These are phyloP conservation scores for Poteriospumella lacustris DNA, from an alignment of 108 stramenopile genomes.

Conservation along the genomic window DNA sequence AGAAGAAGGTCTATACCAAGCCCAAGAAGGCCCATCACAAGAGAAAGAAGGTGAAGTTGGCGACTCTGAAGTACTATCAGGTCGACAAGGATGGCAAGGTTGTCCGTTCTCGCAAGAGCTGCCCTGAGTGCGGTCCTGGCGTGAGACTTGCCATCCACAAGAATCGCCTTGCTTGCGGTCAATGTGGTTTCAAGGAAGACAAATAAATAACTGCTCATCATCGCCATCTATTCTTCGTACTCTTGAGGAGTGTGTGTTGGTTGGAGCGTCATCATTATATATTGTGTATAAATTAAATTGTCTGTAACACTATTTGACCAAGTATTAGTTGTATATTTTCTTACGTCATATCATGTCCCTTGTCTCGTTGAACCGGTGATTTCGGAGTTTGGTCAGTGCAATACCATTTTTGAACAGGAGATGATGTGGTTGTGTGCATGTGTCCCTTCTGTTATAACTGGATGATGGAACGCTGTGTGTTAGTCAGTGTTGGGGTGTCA, in stretches of 20 bases:
- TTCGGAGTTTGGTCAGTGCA: neutral
- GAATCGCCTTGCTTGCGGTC: constrained; percentile 99
- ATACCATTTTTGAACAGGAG: neutral
- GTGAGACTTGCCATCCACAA: constrained; percentile 98
- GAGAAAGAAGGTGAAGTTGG: constrained; percentile 86
- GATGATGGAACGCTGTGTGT: too few relatives aligned
- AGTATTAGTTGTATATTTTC: neutral
- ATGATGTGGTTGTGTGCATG: neutral
- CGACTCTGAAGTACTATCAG: constrained; percentile 96
- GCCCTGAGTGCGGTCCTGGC: constrained; percentile 82
- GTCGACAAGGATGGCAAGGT: constrained; percentile 96
- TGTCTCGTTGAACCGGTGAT: neutral
- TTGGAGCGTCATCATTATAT: neutral
- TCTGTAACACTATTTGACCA: neutral
- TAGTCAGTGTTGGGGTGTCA: too few relatives aligned
- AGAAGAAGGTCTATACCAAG: constrained; percentile 81
- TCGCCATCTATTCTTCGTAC: too few relatives aligned
- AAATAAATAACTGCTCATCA: too few relatives aligned
- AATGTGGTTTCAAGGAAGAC: too few relatives aligned
- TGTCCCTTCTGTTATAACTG: neutral
- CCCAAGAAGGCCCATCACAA: constrained; percentile 97
- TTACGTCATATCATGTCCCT: neutral
- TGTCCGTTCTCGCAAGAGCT: constrained; percentile 86
- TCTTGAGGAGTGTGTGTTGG: neutral
- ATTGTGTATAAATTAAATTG: neutral